A percentile compares a stretch with the other conserved stretches of the same genome.
Conservation (phyloP, 208 protist species). For the Leishmania martiniquensis region DNA sequence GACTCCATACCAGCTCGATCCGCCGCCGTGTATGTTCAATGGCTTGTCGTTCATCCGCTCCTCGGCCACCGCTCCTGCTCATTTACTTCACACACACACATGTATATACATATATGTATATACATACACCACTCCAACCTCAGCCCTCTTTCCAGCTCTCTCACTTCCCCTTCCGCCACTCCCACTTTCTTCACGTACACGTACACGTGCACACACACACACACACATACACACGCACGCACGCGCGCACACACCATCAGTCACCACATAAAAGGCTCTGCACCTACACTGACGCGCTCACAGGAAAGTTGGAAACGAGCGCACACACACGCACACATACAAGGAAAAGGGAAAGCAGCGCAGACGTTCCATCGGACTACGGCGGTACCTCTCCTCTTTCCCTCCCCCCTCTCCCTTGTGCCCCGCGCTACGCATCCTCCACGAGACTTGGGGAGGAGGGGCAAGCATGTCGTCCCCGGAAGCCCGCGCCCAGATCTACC, state of each 20-base stretch:
- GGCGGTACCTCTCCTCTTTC: no score
- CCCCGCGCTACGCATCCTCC: not conserved
- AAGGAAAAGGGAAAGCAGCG: no score
- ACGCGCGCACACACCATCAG: not conserved
- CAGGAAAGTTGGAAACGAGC: no score
- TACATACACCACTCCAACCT: no score
- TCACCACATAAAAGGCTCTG: not conserved
- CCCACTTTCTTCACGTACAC: no score
- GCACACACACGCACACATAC: no score
- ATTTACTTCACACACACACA: not conserved
- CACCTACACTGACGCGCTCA: not conserved
- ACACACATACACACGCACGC: not conserved
- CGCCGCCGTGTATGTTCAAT: not conserved
- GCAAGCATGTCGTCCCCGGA: constrained; percentile 38
- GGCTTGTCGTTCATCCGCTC: not conserved
- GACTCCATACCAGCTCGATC: not conserved
- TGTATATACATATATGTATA: no score
- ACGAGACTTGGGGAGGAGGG: constrained; percentile 1
- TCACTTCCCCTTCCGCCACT: no score
- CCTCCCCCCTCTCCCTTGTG: not conserved
- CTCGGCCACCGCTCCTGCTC: not conserved
- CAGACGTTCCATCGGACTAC: no score
- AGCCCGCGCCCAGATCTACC: constrained; percentile 43
- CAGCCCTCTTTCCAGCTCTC: no score
- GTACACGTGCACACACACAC: no score